A percentile compares a stretch with the other conserved stretches of the same genome.
Conservation (phyloP, 2,329 filamentous ascomycete species). For the Phyllosticta capitalensis region DNA sequence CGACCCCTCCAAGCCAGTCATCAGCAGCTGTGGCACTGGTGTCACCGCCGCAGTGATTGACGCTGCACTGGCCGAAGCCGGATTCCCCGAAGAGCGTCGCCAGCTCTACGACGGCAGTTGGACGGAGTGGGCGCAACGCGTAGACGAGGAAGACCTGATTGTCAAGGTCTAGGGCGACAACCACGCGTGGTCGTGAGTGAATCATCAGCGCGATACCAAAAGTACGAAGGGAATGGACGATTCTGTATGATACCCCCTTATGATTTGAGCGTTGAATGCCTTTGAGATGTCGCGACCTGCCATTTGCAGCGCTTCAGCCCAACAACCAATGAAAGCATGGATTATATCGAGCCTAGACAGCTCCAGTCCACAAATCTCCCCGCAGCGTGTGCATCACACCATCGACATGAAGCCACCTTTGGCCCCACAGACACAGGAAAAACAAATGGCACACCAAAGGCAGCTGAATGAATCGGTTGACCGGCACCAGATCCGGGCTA, state of each 20-base stretch:
- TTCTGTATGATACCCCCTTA: neutral
- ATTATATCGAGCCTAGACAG: neutral
- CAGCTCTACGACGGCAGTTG: constrained; percentile 93
- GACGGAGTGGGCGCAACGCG: constrained; percentile 75
- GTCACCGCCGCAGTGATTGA: constrained; percentile 91
- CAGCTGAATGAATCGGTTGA: neutral
- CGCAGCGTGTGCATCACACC: neutral
- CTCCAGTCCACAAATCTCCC: neutral
- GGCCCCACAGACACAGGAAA: neutral
- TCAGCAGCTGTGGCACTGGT: constrained; percentile 84
- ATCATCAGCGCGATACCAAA: neutral
- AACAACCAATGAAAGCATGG: neutral
- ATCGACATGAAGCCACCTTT: neutral
- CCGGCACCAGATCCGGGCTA: neutral
- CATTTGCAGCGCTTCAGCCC: neutral
- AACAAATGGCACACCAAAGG: neutral
- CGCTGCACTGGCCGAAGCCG: constrained; percentile 70
- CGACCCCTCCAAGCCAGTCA: constrained; percentile 68
- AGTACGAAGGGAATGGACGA: neutral
- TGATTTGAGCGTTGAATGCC: neutral
- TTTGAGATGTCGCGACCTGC: neutral
- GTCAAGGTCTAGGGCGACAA: constrained; percentile 34
- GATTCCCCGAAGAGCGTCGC: constrained; percentile 59
- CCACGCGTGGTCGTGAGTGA: neutral
- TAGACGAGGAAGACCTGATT: constrained; percentile 55